Evolutionary conservation across 495 filamentous ascomycete species (phyloP), one percentile per base, ranked within the genome.

Genomic region (Clohesyomyces aquaticus): DNA sequence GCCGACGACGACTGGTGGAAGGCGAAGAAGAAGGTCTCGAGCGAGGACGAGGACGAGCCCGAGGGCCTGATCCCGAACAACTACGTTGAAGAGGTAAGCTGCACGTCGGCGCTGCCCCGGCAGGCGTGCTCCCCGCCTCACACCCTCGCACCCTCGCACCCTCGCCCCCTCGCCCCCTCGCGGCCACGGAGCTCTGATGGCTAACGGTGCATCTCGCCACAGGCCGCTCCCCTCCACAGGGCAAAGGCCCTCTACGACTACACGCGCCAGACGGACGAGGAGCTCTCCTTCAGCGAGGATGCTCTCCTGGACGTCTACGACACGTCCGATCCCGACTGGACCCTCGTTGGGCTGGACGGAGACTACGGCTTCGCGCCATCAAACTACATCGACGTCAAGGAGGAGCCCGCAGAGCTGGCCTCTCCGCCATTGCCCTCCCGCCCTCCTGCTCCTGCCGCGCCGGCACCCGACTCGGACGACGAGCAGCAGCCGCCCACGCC

Each of bases 301-400:
- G 86, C 89, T 25, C 76, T 84, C 53, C 79, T 99, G 42, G 77
- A 87, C 53, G 91, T 98, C 27, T 98, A 90, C 73, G 94, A 99
- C 71, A 87, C 81, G 12, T 88, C 90, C 8, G 94, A 98, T 76
- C 92, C 92, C 18, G 94, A 98, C 75, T 99, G 94, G 94, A 95
- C 91, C 61, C 80, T 99, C 25, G 93, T 96, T 21, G 93, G 93
- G 0, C 78, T 84, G 46, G 85, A 91, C 69, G 84, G 85, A 11
- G 91, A 96, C 67, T 99, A 86, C 79, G 94, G 94, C 55, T 99
- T 98, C 76, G 94, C 88, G 25, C 94, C 94, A n/a, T 85, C 93
- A 52, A 98, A 96, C 76, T 99, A 99, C 74, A 97, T 98, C 59
- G 91, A 97, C 62, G 76, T 88, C 45, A 52, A 78, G 16, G 77